phyloP scores from a whole-genome alignment of 164 flowering plant genomes.

The Kalanchoe fedtschenkoi region DNA sequence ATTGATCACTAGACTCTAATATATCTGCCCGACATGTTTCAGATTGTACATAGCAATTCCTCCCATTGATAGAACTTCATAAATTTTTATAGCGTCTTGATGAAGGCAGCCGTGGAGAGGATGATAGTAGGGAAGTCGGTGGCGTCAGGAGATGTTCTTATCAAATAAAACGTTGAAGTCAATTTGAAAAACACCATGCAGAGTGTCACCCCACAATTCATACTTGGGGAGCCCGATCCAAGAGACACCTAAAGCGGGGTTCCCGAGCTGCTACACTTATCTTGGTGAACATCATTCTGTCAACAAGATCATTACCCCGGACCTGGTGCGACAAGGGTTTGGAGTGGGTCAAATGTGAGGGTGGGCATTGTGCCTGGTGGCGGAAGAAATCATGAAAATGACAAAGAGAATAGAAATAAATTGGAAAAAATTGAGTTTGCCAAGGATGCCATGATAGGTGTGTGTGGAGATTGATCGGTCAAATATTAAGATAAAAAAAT shows the following conservation, averaged over 20 bases:
- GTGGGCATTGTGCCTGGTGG: no score
- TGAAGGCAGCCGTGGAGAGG: constrained; percentile 38
- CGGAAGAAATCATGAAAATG: neutral
- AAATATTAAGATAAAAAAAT: no score
- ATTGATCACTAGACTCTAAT: constrained; percentile 54
- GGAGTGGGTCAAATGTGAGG: neutral
- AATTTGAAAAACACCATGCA: constrained; percentile 43
- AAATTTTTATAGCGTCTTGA: constrained; percentile 34
- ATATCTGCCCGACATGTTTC: constrained; percentile 45
- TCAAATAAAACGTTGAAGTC: constrained; percentile 33
- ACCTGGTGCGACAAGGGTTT: constrained; percentile 19
- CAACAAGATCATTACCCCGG: constrained; percentile 41
- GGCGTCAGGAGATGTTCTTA: constrained; percentile 41
- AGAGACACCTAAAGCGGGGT: constrained; percentile 43
- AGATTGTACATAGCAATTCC: constrained; percentile 61
- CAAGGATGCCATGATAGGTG: neutral
- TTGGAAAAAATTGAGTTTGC: neutral
- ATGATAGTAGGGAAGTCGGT: constrained; percentile 59
- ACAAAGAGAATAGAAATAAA: no score
- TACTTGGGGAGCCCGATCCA: constrained; percentile 44
- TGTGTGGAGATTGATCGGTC: neutral
- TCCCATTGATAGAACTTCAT: constrained; percentile 49
- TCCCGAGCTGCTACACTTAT: constrained; percentile 40
- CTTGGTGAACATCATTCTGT: constrained; percentile 34
- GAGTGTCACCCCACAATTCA: constrained; percentile 74